Evolutionary conservation across 2,329 filamentous ascomycete genomes (phyloP).

Genomic region (Rutstroemia sp.): DNA sequence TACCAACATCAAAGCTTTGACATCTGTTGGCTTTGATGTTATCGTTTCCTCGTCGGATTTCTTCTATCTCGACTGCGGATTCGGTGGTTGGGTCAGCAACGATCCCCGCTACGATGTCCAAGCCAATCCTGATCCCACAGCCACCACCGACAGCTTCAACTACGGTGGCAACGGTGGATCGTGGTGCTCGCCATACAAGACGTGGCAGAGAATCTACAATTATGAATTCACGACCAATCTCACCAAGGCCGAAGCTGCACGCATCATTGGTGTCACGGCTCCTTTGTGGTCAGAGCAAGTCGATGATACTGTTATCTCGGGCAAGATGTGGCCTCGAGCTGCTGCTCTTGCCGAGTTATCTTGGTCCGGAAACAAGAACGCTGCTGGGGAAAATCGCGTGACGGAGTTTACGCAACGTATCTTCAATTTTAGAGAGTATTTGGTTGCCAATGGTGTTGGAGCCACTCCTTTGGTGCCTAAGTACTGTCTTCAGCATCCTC

Average conservation of each 20-base stretch:
- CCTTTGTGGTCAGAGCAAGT: slow-evolving; percentile 73
- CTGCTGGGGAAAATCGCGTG: slow-evolving; percentile 56
- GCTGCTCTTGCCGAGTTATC: slow-evolving; percentile 67
- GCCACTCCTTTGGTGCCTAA: slow-evolving; percentile 47
- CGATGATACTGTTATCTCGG: slow-evolving; percentile 66
- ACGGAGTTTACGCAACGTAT: slow-evolving; percentile 47
- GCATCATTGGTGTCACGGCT: slow-evolving; percentile 74
- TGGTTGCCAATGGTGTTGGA: slow-evolving; percentile 45
- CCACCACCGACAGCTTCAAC: slow-evolving; percentile 40
- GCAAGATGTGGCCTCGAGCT: slow-evolving; percentile 67
- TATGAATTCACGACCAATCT: slow-evolving; percentile 66
- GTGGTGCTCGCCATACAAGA: slow-evolving; percentile 74
- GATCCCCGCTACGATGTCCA: slow-evolving; percentile 49
- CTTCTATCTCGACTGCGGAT: slow-evolving; percentile 77
- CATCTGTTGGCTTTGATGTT: slow-evolving; percentile 57
- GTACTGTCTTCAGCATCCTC: slow-evolving; percentile 50
- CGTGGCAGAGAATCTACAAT: slow-evolving; percentile 72
- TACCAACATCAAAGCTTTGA: slow-evolving; percentile 51
- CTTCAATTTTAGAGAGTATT: slow-evolving; percentile 52
- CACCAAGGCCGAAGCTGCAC: slow-evolving; percentile 49
- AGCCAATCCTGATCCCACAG: slow-evolving; percentile 53
- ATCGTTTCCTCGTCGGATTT: slow-evolving; percentile 69
- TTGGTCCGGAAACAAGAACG: slow-evolving; percentile 61
- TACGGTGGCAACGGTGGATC: slow-evolving; percentile 61
- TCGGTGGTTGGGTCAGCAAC: slow-evolving; percentile 64